Evolutionary conservation across 2,329 filamentous ascomycete species (phyloP).

Genomic region (Calonectria fujianensis): DNA sequence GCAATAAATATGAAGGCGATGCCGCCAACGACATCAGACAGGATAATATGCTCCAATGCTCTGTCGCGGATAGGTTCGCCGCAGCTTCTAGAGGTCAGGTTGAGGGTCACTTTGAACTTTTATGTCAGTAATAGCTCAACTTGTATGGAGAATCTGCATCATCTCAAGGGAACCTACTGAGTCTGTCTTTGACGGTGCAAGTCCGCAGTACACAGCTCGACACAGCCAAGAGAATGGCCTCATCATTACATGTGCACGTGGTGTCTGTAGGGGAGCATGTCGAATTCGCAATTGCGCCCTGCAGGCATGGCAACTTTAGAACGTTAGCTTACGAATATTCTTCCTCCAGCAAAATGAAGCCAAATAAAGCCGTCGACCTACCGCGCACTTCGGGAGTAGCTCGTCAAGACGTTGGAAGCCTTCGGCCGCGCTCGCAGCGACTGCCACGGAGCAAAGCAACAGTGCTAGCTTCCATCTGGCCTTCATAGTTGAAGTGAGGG

Average conservation of each 20-base stretch:
- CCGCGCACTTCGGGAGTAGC: background rate
- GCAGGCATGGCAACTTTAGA: background rate
- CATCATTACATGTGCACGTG: background rate
- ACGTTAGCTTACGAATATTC: background rate
- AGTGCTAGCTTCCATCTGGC: background rate
- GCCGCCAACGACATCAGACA: background rate
- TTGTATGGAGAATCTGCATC: too few species aligned
- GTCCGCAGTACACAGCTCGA: slow-evolving; percentile 3
- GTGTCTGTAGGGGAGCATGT: background rate
- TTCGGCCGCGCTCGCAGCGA: background rate
- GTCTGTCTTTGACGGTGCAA: slow-evolving; percentile 8
- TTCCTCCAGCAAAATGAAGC: background rate
- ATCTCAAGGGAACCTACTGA: background rate
- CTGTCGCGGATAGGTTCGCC: background rate
- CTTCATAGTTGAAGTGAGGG: background rate
- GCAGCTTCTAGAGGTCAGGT: background rate
- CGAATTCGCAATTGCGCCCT: slow-evolving; percentile 1
- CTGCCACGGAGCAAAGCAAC: background rate
- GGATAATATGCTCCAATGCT: background rate
- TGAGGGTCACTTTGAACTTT: background rate
- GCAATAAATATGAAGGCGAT: slow-evolving; percentile 11
- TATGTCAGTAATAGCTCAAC: background rate
- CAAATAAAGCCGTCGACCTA: background rate
- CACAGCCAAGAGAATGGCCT: background rate
- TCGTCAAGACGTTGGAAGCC: background rate